Evolutionary conservation across 75 land plant genomes (phyloP).

Genomic region (Cryptomeria japonica): DNA sequence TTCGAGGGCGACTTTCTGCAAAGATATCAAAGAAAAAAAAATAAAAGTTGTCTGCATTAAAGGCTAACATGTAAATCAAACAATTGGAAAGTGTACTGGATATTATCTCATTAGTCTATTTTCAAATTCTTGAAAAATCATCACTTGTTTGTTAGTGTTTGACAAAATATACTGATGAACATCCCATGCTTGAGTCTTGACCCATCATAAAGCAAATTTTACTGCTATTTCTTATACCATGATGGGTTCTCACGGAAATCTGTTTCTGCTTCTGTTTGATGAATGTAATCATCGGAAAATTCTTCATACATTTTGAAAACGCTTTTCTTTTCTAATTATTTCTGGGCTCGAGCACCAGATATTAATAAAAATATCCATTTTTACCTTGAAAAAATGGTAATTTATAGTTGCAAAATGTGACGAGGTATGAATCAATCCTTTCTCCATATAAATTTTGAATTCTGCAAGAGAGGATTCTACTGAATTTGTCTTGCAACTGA

Average conservation of each 20-base stretch:
- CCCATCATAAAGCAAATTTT: background rate
- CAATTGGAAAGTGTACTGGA: background rate
- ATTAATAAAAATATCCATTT: no score
- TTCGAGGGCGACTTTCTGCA: conserved; percentile 38
- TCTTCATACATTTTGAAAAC: background rate
- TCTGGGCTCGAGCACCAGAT: background rate
- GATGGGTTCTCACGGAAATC: background rate
- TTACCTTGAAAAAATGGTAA: no score
- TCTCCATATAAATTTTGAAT: no score
- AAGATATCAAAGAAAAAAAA: conserved; percentile 25
- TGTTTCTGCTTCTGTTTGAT: background rate
- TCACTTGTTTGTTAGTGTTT: background rate
- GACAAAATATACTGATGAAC: background rate
- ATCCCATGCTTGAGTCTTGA: no score
- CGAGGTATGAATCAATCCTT: background rate
- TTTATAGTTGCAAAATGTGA: no score
- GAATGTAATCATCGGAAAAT: background rate
- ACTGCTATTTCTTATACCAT: background rate
- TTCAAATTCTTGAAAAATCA: background rate
- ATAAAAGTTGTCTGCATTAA: background rate
- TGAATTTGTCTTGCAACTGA: background rate
- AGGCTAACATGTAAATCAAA: background rate
- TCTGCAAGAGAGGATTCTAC: no score
- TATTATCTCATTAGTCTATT: background rate
- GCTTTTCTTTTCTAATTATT: background rate